A percentile compares a stretch with the other conserved stretches of the same genome.
Evolutionary conservation across 306 rosid genomes (phyloP).

Genomic region (Neltuma alba): DNA sequence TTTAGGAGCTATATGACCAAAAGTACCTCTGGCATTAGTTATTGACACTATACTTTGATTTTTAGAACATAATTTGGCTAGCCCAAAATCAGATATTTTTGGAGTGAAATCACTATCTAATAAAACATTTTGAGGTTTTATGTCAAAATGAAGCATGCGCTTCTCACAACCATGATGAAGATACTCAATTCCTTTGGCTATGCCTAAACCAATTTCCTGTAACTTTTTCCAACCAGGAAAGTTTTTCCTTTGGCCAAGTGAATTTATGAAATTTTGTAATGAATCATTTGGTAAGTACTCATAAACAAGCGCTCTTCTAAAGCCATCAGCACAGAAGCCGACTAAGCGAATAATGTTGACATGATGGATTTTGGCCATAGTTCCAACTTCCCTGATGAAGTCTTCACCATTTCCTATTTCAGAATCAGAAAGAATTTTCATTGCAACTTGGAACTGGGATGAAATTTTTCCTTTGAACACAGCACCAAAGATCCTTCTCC

Average conservation of each 20-base stretch:
- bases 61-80: background rate
- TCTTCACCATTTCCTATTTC: background rate
- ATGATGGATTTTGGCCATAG: background rate
- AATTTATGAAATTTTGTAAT: background rate
- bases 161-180: background rate
- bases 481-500: background rate
- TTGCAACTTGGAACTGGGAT: background rate
- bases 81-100: background rate
- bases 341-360: background rate
- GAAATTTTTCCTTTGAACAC: background rate
- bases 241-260: background rate
- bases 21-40: background rate
- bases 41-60: background rate
- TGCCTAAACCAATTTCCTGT: background rate
- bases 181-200: background rate
- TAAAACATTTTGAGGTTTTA: background rate
- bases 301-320: background rate
- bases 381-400: background rate
- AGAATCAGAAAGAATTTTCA: background rate
- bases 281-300: background rate
- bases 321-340: background rate
- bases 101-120: background rate
- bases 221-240: background rate
- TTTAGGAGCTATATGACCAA: background rate
- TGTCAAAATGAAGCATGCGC: background rate